Conservation (phyloP, 2,329 filamentous ascomycete genomes). For the Emydomyces testavorans region DNA sequence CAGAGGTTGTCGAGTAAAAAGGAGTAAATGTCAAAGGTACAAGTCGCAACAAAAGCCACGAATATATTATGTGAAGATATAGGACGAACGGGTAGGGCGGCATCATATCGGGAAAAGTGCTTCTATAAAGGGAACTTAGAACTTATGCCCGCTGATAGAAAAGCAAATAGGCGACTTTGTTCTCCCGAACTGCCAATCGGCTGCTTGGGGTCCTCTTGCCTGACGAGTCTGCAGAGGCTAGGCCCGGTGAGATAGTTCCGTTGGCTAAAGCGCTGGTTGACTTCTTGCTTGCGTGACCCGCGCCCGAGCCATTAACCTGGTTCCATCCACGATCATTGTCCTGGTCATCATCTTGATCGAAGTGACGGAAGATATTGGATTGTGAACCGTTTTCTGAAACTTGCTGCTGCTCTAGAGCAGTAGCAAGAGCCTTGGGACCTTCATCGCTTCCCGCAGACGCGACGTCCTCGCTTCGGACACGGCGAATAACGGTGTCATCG, state of each 20-base stretch:
- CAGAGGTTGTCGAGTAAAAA: neutral
- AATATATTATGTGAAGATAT: slow-evolving; percentile 2
- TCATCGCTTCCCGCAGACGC: slow-evolving; percentile 76
- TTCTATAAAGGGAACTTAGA: slow-evolving; percentile 27
- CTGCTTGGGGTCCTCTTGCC: slow-evolving; percentile 46
- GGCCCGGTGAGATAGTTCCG: slow-evolving; percentile 46
- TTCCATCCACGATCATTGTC: slow-evolving; percentile 61
- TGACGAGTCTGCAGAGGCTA: slow-evolving; percentile 42
- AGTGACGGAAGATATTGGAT: slow-evolving; percentile 64
- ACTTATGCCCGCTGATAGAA: slow-evolving; percentile 69
- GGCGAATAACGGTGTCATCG: slow-evolving; percentile 82
- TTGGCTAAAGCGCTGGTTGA: slow-evolving; percentile 49
- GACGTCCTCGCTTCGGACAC: slow-evolving; percentile 77
- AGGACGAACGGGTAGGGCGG: neutral
- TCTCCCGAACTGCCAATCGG: slow-evolving; percentile 62
- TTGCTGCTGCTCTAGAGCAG: slow-evolving; percentile 52
- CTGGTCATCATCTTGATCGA: slow-evolving; percentile 54
- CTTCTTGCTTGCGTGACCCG: slow-evolving; percentile 50
- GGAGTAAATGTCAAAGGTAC: neutral
- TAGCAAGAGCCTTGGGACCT: slow-evolving; percentile 56
- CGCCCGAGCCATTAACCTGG: slow-evolving; percentile 58
- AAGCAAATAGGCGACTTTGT: slow-evolving; percentile 92
- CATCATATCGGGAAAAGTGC: neutral
- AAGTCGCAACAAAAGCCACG: neutral
- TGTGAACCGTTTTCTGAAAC: slow-evolving; percentile 33